These are phyloP conservation scores for Neurospora sp. DNA, from an alignment of 495 filamentous ascomycete species.

Conservation along the genomic window DNA sequence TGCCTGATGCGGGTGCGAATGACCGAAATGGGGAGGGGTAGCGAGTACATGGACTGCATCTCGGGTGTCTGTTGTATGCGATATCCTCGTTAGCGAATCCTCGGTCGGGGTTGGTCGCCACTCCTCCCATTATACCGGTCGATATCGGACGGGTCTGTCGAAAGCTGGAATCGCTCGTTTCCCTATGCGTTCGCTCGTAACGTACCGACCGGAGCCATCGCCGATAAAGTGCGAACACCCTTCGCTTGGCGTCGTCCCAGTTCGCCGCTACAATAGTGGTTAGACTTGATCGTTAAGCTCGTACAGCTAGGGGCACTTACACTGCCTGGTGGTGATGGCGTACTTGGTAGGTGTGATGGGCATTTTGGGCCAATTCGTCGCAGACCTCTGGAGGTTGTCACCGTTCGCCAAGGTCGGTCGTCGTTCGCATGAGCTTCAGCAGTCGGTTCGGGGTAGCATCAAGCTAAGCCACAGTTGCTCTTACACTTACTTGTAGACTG, in stretches of 20 bases:
- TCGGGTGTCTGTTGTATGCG: conserved; percentile 64
- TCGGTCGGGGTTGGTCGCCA: neutral
- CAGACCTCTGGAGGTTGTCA: conserved; percentile 5
- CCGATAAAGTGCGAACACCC: conserved; percentile 79
- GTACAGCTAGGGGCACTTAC: conserved; percentile 42
- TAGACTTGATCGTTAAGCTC: conserved; percentile 5
- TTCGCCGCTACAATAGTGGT: conserved; percentile 53
- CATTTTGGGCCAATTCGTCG: conserved; percentile 24
- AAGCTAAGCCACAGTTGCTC: neutral
- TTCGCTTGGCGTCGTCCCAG: conserved; percentile 71
- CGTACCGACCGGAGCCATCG: conserved; percentile 91
- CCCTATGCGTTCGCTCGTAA: conserved; percentile 9
- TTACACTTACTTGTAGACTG: neutral
- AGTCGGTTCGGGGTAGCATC: neutral
- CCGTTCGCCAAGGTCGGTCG: conserved; percentile 4
- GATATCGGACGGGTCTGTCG: neutral
- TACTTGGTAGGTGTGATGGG: conserved; percentile 86
- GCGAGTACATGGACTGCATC: conserved; percentile 89
- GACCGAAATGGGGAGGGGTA: conserved; percentile 76
- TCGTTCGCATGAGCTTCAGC: neutral
- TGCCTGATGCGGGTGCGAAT: conserved; percentile 92
- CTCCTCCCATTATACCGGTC: neutral
- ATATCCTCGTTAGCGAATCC: conserved; percentile 4
- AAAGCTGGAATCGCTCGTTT: neutral
- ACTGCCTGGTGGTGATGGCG: conserved; percentile 78